A percentile compares a stretch with the other conserved stretches of the same genome.
Conservation (phyloP, 2,329 filamentous ascomycete species). For the Dendrostoma leiphaemia region DNA sequence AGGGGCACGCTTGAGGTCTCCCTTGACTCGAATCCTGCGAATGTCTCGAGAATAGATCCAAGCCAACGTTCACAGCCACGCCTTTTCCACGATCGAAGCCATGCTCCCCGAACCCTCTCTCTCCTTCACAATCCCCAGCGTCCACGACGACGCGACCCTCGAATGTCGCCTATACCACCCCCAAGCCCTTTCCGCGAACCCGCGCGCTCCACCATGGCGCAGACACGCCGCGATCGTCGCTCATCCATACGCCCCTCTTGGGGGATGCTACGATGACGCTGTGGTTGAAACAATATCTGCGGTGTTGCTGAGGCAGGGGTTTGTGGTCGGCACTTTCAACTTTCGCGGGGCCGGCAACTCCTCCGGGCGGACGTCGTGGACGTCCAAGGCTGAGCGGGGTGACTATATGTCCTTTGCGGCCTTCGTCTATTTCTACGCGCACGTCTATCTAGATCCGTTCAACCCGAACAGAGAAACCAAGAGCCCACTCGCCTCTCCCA, state of each 20-base stretch:
- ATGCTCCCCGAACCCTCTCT: constrained; percentile 58
- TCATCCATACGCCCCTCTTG: constrained; percentile 87
- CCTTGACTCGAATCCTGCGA: not conserved
- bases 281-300: constrained; percentile 67
- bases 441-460: constrained; percentile 52
- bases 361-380: constrained; percentile 82
- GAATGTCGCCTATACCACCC: constrained; percentile 84
- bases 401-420: constrained; percentile 85
- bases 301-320: constrained; percentile 67
- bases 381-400: constrained; percentile 71
- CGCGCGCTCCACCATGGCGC: constrained; percentile 39
- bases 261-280: constrained; percentile 80
- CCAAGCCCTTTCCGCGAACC: constrained; percentile 34
- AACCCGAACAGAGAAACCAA: constrained; percentile 1
- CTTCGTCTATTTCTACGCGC: constrained; percentile 73
- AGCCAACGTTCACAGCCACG: not conserved
- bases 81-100: not conserved
- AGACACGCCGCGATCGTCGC: constrained; percentile 66
- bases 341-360: constrained; percentile 83
- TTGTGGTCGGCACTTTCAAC: constrained; percentile 84
- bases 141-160: constrained; percentile 79
- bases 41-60: not conserved
- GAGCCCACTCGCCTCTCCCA: not conserved
- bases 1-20: not conserved
- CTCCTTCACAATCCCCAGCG: constrained; percentile 77